These are phyloP conservation scores for Iris macrosiphon DNA, from an alignment of 106 monocot genomes.

Conservation along the genomic window DNA sequence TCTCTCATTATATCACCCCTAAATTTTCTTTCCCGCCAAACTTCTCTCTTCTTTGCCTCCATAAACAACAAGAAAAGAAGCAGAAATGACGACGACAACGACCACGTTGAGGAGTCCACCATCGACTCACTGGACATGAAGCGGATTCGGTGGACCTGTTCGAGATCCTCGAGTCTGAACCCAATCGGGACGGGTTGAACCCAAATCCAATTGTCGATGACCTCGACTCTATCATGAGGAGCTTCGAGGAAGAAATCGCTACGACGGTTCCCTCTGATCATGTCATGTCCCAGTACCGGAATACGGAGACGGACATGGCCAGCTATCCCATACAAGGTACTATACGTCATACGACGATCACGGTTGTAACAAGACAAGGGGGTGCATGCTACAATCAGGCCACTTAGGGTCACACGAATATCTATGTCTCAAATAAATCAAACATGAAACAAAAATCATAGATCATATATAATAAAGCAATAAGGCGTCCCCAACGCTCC, in stretches of 20 bases:
- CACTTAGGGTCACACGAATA: no score
- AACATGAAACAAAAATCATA: no score
- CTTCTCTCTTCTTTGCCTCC: background rate
- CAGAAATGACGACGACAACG: background rate
- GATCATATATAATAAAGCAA: no score
- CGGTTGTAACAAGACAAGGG: no score
- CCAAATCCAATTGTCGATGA: background rate
- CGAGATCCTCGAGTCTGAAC: slow-evolving; percentile 20
- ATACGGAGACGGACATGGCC: no score
- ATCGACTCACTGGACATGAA: slow-evolving; percentile 2
- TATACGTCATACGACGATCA: no score
- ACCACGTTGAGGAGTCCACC: background rate
- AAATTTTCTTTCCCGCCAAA: background rate
- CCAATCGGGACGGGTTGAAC: slow-evolving; percentile 11
- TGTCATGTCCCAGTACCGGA: background rate
- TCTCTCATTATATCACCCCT: no score
- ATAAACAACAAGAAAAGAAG: background rate
- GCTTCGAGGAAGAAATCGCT: slow-evolving; percentile 37
- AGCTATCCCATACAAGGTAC: no score
- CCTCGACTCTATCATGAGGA: slow-evolving; percentile 31
- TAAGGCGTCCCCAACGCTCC: no score
- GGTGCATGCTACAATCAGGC: no score
- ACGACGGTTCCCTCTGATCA: background rate
- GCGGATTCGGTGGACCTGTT: slow-evolving; percentile 8
- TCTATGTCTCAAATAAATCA: no score